Conservation (phyloP, 2,329 filamentous ascomycete genomes). For the Aspergillus ochraceus region DNA sequence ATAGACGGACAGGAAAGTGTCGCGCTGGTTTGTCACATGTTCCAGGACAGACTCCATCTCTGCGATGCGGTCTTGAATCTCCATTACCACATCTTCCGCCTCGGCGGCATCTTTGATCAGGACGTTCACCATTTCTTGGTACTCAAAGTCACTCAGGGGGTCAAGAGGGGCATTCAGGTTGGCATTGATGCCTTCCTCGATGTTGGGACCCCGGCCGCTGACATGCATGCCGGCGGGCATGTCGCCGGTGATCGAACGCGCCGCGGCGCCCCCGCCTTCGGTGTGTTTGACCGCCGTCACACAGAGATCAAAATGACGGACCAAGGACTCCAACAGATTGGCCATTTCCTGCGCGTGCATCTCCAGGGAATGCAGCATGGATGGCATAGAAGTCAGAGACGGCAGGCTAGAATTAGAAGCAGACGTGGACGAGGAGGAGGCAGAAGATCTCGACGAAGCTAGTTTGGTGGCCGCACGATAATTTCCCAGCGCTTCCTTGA, state of each 20-base stretch:
- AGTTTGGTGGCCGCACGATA: conserved; percentile 40
- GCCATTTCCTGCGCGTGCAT: conserved; percentile 80
- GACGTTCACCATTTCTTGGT: conserved; percentile 78
- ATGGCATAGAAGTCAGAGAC: conserved; percentile 47
- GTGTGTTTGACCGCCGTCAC: conserved; percentile 89
- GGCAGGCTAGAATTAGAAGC: conserved; percentile 35
- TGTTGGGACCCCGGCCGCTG: conserved; percentile 31
- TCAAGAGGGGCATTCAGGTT: conserved; percentile 55
- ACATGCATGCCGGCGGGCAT: conserved; percentile 53
- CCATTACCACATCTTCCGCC: conserved; percentile 62
- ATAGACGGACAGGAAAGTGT: conserved; percentile 57
- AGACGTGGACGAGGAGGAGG: conserved; percentile 34
- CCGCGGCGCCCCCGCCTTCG: conserved; percentile 73
- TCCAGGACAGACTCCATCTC: conserved; percentile 74
- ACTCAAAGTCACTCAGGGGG: conserved; percentile 72
- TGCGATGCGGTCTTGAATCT: conserved; percentile 71
- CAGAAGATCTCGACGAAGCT: conserved; percentile 38
- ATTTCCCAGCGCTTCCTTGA: conserved; percentile 59
- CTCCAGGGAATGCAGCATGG: conserved; percentile 64
- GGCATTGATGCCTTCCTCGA: conserved; percentile 33
- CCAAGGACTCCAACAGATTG: conserved; percentile 73
- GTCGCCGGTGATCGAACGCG: conserved; percentile 65
- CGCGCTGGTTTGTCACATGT: conserved; percentile 63
- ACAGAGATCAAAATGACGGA: conserved; percentile 88
- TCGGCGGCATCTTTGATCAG: conserved; percentile 60